Percentiles rank a stretch among this genome's conserved stretches.
These are phyloP conservation scores for Pseudonitzschia multistriata DNA, from an alignment of 108 stramenopile species.

Conservation along the genomic window DNA sequence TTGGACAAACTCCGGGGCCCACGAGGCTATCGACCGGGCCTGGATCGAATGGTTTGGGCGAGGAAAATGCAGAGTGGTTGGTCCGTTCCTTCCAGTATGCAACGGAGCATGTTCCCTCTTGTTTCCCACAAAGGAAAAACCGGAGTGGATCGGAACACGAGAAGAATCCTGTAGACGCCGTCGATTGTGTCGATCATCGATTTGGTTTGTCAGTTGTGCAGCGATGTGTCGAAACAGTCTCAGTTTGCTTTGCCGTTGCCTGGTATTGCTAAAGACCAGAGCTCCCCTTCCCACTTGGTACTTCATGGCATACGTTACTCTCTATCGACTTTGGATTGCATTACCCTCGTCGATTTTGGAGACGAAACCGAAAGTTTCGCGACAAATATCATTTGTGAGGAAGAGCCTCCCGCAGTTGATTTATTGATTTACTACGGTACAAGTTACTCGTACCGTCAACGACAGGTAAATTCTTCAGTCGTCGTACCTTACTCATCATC, in stretches of 20 bases:
- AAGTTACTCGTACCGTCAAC: too few species aligned
- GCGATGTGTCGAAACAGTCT: neutral
- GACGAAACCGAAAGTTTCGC: too few species aligned
- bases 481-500: too few species aligned
- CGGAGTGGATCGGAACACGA: neutral
- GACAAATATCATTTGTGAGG: too few species aligned
- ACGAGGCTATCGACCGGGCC: conserved; percentile 30
- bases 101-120: neutral
- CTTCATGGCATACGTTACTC: too few species aligned
- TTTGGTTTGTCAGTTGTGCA: neutral
- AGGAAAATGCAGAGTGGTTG: neutral
- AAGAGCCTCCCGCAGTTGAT: too few species aligned
- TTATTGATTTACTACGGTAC: too few species aligned
- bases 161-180: conserved; percentile 2
- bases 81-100: neutral
- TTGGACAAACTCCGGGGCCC: conserved; percentile 52
- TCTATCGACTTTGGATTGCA: too few species aligned
- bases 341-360: too few species aligned
- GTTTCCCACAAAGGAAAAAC: neutral
- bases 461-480: too few species aligned
- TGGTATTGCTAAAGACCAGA: neutral
- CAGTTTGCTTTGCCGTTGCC: neutral
- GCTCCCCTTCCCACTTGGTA: too few species aligned
- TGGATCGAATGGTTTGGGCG: neutral
- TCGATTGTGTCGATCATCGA: neutral